Evolutionary conservation across 768 basidiomycete species (phyloP).

Genomic region (Boletus pseudo-olivaceus): DNA sequence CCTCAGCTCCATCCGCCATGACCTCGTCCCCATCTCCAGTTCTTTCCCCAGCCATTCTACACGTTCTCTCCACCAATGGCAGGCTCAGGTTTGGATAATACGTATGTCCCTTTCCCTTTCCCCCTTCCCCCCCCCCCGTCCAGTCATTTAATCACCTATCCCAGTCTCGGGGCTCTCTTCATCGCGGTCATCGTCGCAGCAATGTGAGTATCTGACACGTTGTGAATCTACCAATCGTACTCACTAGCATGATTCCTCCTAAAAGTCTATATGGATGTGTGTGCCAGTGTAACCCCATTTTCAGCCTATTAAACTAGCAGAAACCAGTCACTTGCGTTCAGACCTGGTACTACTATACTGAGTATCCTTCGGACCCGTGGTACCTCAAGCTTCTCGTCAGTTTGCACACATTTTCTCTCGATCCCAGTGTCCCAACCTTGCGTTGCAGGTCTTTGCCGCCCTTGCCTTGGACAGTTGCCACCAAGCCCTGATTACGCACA

Average conservation of each 20-base stretch:
- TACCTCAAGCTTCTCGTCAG: constrained; percentile 46
- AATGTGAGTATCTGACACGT: constrained; percentile 35
- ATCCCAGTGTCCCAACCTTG: not conserved
- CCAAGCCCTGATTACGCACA: constrained; percentile 55
- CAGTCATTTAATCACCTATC: not conserved
- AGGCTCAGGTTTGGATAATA: constrained; percentile 29
- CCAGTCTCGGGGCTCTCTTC: constrained; percentile 51
- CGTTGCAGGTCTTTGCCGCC: constrained; percentile 45
- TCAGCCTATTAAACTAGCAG: constrained; percentile 1
- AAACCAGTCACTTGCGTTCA: constrained; percentile 52
- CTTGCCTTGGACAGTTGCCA: constrained; percentile 54
- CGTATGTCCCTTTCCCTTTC: constrained; percentile 26
- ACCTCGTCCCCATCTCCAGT: too few relatives aligned
- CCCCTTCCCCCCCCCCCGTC: not conserved
- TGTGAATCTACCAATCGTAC: not conserved
- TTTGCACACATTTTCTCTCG: not conserved
- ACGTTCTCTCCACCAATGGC: constrained; percentile 7
- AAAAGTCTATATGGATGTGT: constrained; percentile 51
- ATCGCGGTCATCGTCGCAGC: constrained; percentile 54
- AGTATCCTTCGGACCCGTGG: constrained; percentile 50
- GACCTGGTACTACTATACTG: constrained; percentile 53
- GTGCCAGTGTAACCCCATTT: constrained; percentile 5
- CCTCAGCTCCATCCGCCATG: too few relatives aligned
- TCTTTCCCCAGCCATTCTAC: too few relatives aligned
- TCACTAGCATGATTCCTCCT: not conserved